A percentile compares a stretch with the other conserved stretches of the same genome.
phyloP scores from a whole-genome alignment of 331 rosid genomes.

The Stylosanthes scabra region DNA sequence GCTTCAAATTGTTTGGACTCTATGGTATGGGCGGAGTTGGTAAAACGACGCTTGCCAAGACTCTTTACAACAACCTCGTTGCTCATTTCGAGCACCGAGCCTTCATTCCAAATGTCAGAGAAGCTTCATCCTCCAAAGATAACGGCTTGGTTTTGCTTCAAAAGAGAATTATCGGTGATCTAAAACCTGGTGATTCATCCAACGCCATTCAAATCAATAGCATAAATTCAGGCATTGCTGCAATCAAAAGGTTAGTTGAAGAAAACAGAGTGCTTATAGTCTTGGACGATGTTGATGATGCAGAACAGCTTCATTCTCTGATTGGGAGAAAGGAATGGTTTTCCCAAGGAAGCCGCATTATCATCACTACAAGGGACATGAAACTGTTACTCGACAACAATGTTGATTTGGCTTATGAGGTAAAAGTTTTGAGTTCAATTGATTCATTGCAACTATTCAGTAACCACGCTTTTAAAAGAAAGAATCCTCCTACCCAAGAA shows the following conservation, averaged over 20 bases:
- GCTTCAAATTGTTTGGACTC: slow-evolving; percentile 52
- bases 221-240: slow-evolving; percentile 33
- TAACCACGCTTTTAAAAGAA: slow-evolving; percentile 60
- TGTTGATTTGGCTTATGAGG: slow-evolving; percentile 50
- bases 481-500: slow-evolving; percentile 49
- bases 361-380: slow-evolving; percentile 60
- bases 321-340: slow-evolving; percentile 52
- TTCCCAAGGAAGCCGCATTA: slow-evolving; percentile 60
- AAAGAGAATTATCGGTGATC: slow-evolving; percentile 29
- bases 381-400: slow-evolving; percentile 16
- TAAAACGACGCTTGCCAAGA: slow-evolving; percentile 74
- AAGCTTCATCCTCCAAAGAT: slow-evolving; percentile 35
- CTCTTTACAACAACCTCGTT: slow-evolving; percentile 56
- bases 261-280: slow-evolving; percentile 51
- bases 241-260: slow-evolving; percentile 15
- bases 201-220: neutral
- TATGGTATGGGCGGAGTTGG: slow-evolving; percentile 76
- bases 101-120: slow-evolving; percentile 58
- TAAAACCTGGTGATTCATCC: slow-evolving; percentile 1
- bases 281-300: slow-evolving; percentile 60
- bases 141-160: slow-evolving; percentile 51
- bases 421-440: slow-evolving; percentile 45
- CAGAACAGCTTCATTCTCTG: slow-evolving; percentile 45
- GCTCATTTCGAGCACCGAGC: slow-evolving; percentile 44
- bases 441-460: slow-evolving; percentile 62